A percentile compares a stretch with the other conserved stretches of the same genome.
Conservation (phyloP, 306 rosid species). For the Rosa chinensis region DNA sequence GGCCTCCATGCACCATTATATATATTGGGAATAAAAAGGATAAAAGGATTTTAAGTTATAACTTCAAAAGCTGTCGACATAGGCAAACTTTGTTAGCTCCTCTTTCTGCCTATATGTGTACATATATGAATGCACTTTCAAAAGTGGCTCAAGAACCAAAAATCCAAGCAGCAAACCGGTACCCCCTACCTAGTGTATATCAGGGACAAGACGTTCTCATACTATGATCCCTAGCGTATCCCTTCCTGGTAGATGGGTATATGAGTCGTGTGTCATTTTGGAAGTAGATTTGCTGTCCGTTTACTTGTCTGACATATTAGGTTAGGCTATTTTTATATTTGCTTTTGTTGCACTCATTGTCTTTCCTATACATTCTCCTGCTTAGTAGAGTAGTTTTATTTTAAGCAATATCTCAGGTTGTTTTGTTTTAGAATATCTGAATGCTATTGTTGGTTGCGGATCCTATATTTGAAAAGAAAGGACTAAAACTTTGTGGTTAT, state of each 20-base stretch:
- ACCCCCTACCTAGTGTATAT: too few relatives aligned
- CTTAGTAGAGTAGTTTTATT: too few relatives aligned
- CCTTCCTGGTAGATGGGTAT: too few relatives aligned
- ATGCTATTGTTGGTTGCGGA: neutral
- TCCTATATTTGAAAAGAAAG: neutral
- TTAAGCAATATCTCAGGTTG: too few relatives aligned
- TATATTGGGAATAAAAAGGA: neutral
- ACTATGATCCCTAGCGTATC: neutral
- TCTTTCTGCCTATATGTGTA: neutral
- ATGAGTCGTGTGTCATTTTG: neutral
- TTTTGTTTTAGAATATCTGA: neutral
- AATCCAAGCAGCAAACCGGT: too few relatives aligned
- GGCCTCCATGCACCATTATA: neutral
- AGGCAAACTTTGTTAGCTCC: neutral
- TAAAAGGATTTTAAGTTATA: neutral
- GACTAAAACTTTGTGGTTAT: neutral
- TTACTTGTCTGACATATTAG: neutral
- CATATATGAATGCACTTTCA: neutral
- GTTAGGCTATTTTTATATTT: neutral
- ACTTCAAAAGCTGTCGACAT: neutral
- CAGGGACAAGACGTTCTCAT: neutral
- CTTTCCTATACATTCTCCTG: too few relatives aligned
- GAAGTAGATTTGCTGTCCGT: neutral
- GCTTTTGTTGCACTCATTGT: neutral
- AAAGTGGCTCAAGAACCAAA: too few relatives aligned